Evolutionary conservation across 306 rosid genomes (phyloP).

Genomic region (Cicer arietinum): DNA sequence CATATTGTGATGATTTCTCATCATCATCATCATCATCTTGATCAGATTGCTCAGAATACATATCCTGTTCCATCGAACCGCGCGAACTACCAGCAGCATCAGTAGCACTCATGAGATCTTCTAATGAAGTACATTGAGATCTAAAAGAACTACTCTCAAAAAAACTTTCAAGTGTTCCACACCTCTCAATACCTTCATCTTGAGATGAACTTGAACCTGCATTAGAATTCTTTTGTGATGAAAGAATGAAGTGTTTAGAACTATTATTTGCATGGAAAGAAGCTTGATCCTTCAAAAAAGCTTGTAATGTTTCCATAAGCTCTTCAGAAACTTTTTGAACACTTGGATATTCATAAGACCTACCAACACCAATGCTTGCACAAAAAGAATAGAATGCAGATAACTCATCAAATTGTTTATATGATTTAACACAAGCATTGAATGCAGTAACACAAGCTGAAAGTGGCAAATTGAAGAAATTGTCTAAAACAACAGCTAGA

Average conservation of each 20-base stretch:
- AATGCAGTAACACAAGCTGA: slow-evolving; percentile 63
- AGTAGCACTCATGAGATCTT: slow-evolving; percentile 60
- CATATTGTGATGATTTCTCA: slow-evolving; percentile 37
- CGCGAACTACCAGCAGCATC: slow-evolving; percentile 50
- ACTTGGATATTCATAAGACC: slow-evolving; percentile 84
- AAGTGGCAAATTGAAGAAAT: slow-evolving; percentile 68
- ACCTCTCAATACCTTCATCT: slow-evolving; percentile 44
- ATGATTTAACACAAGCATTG: slow-evolving; percentile 74
- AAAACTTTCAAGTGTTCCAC: slow-evolving; percentile 44
- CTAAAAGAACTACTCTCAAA: slow-evolving; percentile 50
- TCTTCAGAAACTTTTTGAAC: slow-evolving; percentile 80
- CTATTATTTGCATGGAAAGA: slow-evolving; percentile 47
- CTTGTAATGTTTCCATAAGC: slow-evolving; percentile 73
- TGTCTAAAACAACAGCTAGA: slow-evolving; percentile 69
- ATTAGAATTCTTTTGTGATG: background rate
- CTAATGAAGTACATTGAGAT: slow-evolving; percentile 59
- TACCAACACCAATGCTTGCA: slow-evolving; percentile 67
- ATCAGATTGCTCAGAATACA: slow-evolving; percentile 35
- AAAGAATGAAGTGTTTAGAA: slow-evolving; percentile 24
- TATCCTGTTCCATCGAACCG: slow-evolving; percentile 47
- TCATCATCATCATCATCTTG: slow-evolving; percentile 33
- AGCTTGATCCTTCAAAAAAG: slow-evolving; percentile 79
- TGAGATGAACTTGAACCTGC: slow-evolving; percentile 40
- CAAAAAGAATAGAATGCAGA: slow-evolving; percentile 66
- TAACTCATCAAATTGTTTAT: slow-evolving; percentile 76